Evolutionary conservation across 2,329 filamentous ascomycete genomes (phyloP), one percentile per base, ranked within the genome.

Genomic region (Penicillium hordei): DNA sequence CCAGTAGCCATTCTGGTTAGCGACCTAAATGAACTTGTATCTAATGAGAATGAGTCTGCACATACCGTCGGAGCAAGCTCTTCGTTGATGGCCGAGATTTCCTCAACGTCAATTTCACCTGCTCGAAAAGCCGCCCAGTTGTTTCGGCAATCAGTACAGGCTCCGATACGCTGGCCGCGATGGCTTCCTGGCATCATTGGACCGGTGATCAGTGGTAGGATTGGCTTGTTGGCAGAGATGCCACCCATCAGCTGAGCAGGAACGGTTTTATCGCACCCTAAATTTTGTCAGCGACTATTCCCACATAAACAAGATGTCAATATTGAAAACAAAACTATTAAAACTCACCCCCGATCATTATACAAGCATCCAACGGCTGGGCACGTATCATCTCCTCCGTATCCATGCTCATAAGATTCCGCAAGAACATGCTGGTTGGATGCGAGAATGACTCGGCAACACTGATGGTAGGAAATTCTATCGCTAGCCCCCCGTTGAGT

Each of bases 351-450:
- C 88, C 88, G 63, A 90, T 86, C 62, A 88, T 78, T 15, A 89
- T 81, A 10, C 85, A 84, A 0, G 86, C 84, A 72, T 91, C 88
- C 17, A 88, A 79, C 0, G 88, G 88, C 71, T 91, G 88, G 0
- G 87, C 88, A 43, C 78, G 78, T 52, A 90, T 86, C 88, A 91
- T 91, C 76, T 91, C 88, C 70, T 91, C 89, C 0, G 89, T 91
- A 68, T 91, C 89, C 86, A 91, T 89, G 63, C 85, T 87, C 88
- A 91, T 91, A 56, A 91, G 68, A 62, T 91, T 91, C 33, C 89
- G 75, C 48, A 91, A 68, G 55, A 86, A 90, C 89, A 91, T 90
- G 74, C 87, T 90, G 5, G 88, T 90, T 2, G 88, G 88, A 44
- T 81, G 78, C 0, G 88, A 80, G 68, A 91, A 91, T 3, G 79